Evolutionary conservation across 1,284 basidiomycete species (phyloP).

Genomic region (Leccinum glutinopallens): DNA sequence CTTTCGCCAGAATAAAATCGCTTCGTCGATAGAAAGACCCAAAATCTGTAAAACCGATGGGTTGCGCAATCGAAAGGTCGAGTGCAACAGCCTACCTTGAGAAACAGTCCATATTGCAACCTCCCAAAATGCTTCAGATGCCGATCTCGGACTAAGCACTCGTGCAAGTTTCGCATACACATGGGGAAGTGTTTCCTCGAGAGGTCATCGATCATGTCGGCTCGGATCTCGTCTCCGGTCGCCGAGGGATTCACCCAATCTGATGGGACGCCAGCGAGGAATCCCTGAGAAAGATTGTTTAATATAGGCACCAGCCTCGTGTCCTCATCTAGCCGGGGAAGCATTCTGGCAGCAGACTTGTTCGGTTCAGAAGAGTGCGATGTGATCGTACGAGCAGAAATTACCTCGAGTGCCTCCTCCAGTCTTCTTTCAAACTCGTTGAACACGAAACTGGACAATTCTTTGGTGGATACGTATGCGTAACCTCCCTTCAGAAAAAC

Average conservation of each 20-base stretch:
- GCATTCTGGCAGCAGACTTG: slow-evolving; percentile 82
- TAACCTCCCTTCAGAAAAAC: slow-evolving; percentile 83
- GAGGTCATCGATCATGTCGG: slow-evolving; percentile 92
- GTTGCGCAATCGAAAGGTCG: not conserved
- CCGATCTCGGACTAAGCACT: slow-evolving; percentile 73
- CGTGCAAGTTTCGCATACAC: slow-evolving; percentile 94
- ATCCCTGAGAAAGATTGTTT: slow-evolving; percentile 91
- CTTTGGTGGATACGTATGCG: slow-evolving; percentile 86
- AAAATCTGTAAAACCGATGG: slow-evolving; percentile 62
- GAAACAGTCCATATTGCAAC: slow-evolving; percentile 91
- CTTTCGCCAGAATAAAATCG: slow-evolving; percentile 91
- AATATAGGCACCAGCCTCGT: slow-evolving; percentile 90
- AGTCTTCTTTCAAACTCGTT: slow-evolving; percentile 84
- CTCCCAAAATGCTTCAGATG: slow-evolving; percentile 95
- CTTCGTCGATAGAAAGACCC: slow-evolving; percentile 94
- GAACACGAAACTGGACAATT: slow-evolving; percentile 87
- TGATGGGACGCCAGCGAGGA: slow-evolving; percentile 87
- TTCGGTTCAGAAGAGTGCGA: slow-evolving; percentile 7
- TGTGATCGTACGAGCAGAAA: slow-evolving; percentile 21
- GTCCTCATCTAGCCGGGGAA: slow-evolving; percentile 96
- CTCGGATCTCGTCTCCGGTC: slow-evolving; percentile 73
- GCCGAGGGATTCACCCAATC: slow-evolving; percentile 69
- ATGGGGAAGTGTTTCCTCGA: slow-evolving; percentile 91
- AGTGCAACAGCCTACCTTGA: slow-evolving; percentile 69
- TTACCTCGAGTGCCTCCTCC: slow-evolving; percentile 80